Evolutionary conservation across 306 rosid species (phyloP).

Genomic region (Trifolium dubium): DNA sequence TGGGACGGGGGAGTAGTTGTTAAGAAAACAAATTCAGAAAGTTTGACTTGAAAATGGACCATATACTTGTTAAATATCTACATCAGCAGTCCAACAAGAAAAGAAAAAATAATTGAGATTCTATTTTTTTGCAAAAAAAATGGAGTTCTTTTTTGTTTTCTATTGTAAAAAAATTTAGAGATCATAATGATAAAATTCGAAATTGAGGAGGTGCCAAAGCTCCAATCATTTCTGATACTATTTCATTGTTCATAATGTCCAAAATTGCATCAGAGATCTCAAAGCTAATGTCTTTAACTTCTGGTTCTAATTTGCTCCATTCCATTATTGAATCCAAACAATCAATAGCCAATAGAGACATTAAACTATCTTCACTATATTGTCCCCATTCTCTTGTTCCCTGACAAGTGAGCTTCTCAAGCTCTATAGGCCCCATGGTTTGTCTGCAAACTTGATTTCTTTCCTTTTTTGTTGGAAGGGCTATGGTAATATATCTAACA

Average conservation of each 20-base stretch:
- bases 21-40: too few species aligned
- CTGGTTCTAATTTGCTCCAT: slow-evolving; percentile 52
- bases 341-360: slow-evolving; percentile 47
- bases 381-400: slow-evolving; percentile 49
- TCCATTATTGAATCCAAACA: slow-evolving; percentile 48
- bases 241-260: slow-evolving; percentile 53
- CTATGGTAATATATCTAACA: slow-evolving; percentile 56
- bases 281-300: slow-evolving; percentile 46
- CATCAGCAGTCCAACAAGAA: neutral
- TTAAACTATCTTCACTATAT: slow-evolving; percentile 36
- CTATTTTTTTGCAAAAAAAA: too few species aligned
- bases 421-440: slow-evolving; percentile 53
- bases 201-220: slow-evolving; percentile 1
- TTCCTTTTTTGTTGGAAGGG: slow-evolving; percentile 45
- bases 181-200: neutral
- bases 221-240: slow-evolving; percentile 47
- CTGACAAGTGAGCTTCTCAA: slow-evolving; percentile 51
- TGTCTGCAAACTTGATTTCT: slow-evolving; percentile 25
- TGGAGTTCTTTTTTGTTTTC: too few species aligned
- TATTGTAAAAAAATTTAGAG: too few species aligned
- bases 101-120: neutral
- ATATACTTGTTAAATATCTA: neutral
- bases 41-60: too few species aligned
- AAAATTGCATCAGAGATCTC: slow-evolving; percentile 66
- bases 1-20: too few species aligned